phyloP scores from a whole-genome alignment of 768 basidiomycete genomes.

The Panaeolus cyanescens region DNA sequence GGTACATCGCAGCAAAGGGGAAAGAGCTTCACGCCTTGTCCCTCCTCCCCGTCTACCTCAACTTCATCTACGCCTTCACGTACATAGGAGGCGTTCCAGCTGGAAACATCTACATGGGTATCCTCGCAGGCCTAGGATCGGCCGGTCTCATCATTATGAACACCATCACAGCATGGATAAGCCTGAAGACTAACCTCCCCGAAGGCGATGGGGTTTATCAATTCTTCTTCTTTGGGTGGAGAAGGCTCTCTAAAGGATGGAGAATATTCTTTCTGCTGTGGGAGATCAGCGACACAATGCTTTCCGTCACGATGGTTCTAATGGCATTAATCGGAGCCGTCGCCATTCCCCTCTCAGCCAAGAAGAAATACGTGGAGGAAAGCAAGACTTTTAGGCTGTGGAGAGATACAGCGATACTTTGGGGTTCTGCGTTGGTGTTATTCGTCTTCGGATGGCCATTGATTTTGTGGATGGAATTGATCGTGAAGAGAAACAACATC shows the following conservation, averaged over 20 bases:
- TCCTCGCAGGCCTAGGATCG: constrained; percentile 7
- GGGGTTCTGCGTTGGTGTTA: neutral
- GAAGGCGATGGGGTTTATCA: constrained; percentile 12
- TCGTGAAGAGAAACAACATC: constrained; percentile 11
- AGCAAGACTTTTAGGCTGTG: neutral
- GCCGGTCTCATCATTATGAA: constrained; percentile 11
- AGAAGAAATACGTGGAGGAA: neutral
- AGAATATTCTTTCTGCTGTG: constrained; percentile 10
- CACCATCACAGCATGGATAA: constrained; percentile 9
- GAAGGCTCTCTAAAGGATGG: constrained; percentile 10
- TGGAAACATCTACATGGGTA: constrained; percentile 6
- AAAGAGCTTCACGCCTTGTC: constrained; percentile 12
- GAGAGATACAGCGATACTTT: neutral
- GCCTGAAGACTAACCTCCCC: constrained; percentile 7
- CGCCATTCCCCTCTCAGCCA: neutral
- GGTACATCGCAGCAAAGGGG: constrained; percentile 10
- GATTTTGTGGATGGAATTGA: constrained; percentile 12
- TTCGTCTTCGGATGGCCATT: constrained; percentile 5
- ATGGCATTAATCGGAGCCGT: neutral
- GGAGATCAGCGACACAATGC: constrained; percentile 7
- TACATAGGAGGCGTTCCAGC: constrained; percentile 11
- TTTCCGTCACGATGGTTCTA: neutral
- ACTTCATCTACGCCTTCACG: constrained; percentile 12
- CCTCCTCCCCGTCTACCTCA: constrained; percentile 6
- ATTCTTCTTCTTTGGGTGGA: constrained; percentile 16